phyloP scores from a whole-genome alignment of 2,329 filamentous ascomycete species.

The Paecilomyces sp. region DNA sequence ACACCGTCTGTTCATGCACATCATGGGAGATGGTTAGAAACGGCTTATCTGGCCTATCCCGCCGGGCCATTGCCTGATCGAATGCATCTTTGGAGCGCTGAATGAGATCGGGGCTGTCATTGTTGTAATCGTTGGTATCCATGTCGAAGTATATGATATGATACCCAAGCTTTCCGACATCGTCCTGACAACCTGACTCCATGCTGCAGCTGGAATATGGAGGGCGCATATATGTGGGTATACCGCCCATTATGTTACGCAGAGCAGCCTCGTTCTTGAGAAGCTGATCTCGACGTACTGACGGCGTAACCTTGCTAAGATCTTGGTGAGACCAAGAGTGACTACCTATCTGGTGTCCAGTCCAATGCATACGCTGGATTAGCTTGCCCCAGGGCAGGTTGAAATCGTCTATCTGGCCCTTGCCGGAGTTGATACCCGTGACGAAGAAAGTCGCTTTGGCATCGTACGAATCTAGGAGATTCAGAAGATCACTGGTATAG shows the following conservation, averaged over 20 bases:
- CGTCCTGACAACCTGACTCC: slow-evolving; percentile 31
- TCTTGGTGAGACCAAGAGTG: slow-evolving; percentile 48
- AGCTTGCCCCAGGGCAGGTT: slow-evolving; percentile 30
- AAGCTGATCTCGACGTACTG: slow-evolving; percentile 36
- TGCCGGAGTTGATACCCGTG: slow-evolving; percentile 42
- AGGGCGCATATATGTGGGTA: slow-evolving; percentile 49
- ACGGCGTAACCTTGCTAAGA: slow-evolving; percentile 31
- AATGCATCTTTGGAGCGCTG: slow-evolving; percentile 35
- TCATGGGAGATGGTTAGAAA: slow-evolving; percentile 37
- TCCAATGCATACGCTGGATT: slow-evolving; percentile 35
- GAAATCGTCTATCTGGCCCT: slow-evolving; percentile 37
- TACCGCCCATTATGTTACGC: slow-evolving; percentile 40
- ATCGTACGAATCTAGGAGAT: slow-evolving; percentile 52
- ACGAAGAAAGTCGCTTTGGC: slow-evolving; percentile 65
- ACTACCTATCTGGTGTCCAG: slow-evolving; percentile 46
- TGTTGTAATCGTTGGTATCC: slow-evolving; percentile 42
- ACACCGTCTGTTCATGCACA: slow-evolving; percentile 36
- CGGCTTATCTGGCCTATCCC: slow-evolving; percentile 20
- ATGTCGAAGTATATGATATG: slow-evolving; percentile 42
- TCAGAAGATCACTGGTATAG: slow-evolving; percentile 56
- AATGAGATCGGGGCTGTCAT: slow-evolving; percentile 29
- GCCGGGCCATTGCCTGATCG: slow-evolving; percentile 21
- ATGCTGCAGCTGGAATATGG: slow-evolving; percentile 39
- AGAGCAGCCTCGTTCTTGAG: slow-evolving; percentile 42
- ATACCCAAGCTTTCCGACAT: slow-evolving; percentile 42